Evolutionary conservation across 192 early-diverging fungal species (phyloP), one percentile per base, ranked within the genome.

Genomic region (Endogone sp.): DNA sequence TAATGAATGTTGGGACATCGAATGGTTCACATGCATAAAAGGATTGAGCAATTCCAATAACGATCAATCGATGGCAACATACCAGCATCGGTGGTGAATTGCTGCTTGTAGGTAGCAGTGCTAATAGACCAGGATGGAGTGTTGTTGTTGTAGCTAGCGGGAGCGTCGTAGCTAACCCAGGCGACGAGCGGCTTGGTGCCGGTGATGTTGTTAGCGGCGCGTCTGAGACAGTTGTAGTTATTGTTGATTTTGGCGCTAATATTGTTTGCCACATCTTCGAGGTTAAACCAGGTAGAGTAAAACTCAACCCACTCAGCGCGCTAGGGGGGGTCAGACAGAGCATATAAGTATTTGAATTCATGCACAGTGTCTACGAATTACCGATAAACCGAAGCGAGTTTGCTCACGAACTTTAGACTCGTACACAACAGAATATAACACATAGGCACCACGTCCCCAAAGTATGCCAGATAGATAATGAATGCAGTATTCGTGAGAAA

Each of bases 71-170:
- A n/a, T n/a, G n/a, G n/a, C n/a, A n/a, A 31, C 32, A 55, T 49
- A 63, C 92, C 92, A 24, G 92, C 89, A 80, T 91, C 89, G 27
- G 60, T 71, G 3, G 87, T 81, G 31, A 93, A 65, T 16, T 83
- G 72, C 60, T 72, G 75, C 66, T 90, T 88, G 78, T 86, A 92
- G 63, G 69, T 72, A 3, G 85, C 85, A 37, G 68, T 70, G 54
- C 80, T 83, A 27, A 92, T 64, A 37, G 73, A 61, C 85, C 88
- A 91, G 62, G 82, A 83, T 24, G 85, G 82, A 11, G 85, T 89
- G 74, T 91, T 90, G 76, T 89, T 86, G 74, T 90, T 90, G 77
- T 74, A 91, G 49, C 73, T 55, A 2, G 82, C 68, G 10, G 90
- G 89, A 0, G 83, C 84, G 16, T 74, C 73, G 68, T 86, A 91